Evolutionary conservation across 2,329 filamentous ascomycete genomes (phyloP), one percentile per base, ranked within the genome.

Genomic region (Elsinoe arachidis): DNA sequence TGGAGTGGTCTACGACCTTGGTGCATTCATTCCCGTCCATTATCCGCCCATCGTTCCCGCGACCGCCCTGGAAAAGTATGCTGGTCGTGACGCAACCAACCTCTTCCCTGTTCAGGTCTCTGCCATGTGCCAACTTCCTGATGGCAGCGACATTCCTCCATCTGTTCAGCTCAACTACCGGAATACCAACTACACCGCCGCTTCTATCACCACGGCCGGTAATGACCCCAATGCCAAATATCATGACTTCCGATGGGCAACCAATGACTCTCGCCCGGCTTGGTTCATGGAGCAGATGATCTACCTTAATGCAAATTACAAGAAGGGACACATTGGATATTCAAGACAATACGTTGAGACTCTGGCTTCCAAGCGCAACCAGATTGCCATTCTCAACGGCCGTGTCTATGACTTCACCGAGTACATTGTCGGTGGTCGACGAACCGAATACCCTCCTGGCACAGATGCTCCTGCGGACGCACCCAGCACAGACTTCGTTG

Each of bases 31-130:
- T 43, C 82, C 87, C 2, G 76, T 75, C 26, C 95, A 99, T 69
- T 96, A 95, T 69, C 90, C 90, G 0, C 78, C 74, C 14, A 83
- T 81, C 60, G 78, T 81, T 43, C 81, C 82, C 0, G 66, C 77
- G 34, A 83, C 83, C 61, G 73, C 78, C 6, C 73, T 97, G 47
- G 76, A 86, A 61, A 86, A 87, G 64, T 99, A 97, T 65, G 91
- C 87, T 49, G 93, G 93, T 55, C 74, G 83, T 43, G 95, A 99
- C 67, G 85, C 91, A n/a, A 95, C 88, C 19, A 77, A 81, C 38
- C 79, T 99, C 10, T 99, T 99, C 74, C 93, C 95, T 0, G 80
- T 99, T 0, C 93, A 99, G 70, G 92, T 99, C 14, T 95, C 87
- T 3, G 90, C 92, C 43, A 79, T 99, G 37, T 99, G 93, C 72